Evolutionary conservation across 148 eudicot species (phyloP), one percentile per base, ranked within the genome.

Genomic region (Talinum fruticosum): DNA sequence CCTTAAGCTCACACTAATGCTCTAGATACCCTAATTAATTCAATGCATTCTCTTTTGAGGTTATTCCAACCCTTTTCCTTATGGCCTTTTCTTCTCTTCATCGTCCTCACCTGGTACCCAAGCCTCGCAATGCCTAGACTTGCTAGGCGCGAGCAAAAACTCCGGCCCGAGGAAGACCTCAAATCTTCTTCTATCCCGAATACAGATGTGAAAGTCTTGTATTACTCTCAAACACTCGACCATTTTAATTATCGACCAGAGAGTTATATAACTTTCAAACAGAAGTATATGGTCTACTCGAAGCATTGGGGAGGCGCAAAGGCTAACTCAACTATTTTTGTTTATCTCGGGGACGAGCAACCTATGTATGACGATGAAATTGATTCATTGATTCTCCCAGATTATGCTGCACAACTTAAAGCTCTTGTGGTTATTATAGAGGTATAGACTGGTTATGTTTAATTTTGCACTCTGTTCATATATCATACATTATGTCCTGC

Each of bases 391-490:
- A 66, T 73, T 61, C 75, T 82, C 16, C 16, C 66, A 6, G 78
- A 82, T 21, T 72, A 69, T 34, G 84, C 84, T 15, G 71, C 75
- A 57, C 78, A 70, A 13, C 75, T 82, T 38, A 78, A 68, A 29
- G 81, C 84, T 26, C 78, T 82, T 51, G 21, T 54, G 6, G 81
- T 78, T 2, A 74, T 51, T 16, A 82, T 82, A 51, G 84, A 82
- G 84, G 64, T 59, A 59, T 23, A 59, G 12, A 59, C 2, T 51
- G 57, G 57, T 51, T 51, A 19, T 51, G 57, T 0, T 51, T 51
- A 10, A 51, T 51, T 51, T 15, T 51, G 57, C 23, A 41, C 1
- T 41, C 47, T 4, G 0, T 41, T 12, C n/a, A n/a, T n/a, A n/a
- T n/a, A 6, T 41, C 45, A 41, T 41, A 41, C 2, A 41, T 41